Base-by-base conservation (phyloP, 2,329 filamentous ascomycete species). In the Teratosphaeria destructans region DNA sequence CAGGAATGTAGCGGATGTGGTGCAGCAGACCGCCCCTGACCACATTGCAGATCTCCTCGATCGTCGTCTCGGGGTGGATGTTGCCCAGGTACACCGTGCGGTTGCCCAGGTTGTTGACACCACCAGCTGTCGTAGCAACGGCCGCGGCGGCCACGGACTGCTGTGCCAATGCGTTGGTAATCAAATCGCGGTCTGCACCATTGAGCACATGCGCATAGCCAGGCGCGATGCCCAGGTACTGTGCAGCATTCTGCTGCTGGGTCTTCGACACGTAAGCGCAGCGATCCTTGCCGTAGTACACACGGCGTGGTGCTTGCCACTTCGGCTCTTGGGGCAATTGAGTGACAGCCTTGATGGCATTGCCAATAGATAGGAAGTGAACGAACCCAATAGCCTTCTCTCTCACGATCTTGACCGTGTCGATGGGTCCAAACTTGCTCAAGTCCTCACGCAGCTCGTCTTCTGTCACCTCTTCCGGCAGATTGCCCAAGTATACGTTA, bases 261-360 rank as follows among this genome's bases (percentile, higher is more conserved):
- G 94, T 99, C 83, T 99, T 99, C 61, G 94, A 99, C 57, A 99
- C 93, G 70, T 99, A 99, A 19, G 94, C 94, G 71, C 94, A 99
- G 63, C 94, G 85, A 74, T 99, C 94, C 80, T 99, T 99, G 75
- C 94, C 94, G 70, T 99, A 99, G 82, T 96, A 97, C 11, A 99
- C 94, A 57, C 94, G 89, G 65, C 91, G 89, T 57, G 94, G 94
- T 8, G 91, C 84, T 75, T 96, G 92, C 94, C 94, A 99, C 77
- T 96, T 96, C 43, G 89, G 81, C 76, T 99, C 94, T 75, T 97
- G 93, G 11, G 94, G 94, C 61, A 99, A 85, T 75, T 97, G 93
- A 12, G 91, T 88, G 57, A 99, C 94, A 26, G 94, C 93, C 80
- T 99, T 99, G 83, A 97, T 95, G 57, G 94, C 94, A 72, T 97